Evolutionary conservation across 441 rosid species (phyloP).

Genomic region (Adansonia madagascariensis): DNA sequence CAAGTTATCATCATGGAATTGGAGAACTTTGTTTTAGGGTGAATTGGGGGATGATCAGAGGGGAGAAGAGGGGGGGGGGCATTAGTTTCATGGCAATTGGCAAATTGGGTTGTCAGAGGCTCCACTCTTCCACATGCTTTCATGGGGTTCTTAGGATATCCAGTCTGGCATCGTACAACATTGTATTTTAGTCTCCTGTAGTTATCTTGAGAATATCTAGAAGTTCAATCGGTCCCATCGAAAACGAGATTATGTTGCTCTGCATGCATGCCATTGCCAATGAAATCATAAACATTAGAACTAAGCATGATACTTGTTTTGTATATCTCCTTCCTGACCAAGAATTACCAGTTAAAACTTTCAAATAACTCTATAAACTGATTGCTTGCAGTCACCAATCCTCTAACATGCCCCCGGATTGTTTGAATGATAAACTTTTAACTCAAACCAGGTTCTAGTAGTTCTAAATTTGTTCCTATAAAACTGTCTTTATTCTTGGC

Average conservation of each 20-base stretch:
- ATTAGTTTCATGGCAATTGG: conserved; percentile 35
- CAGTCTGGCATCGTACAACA: conserved; percentile 49
- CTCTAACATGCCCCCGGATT: background rate
- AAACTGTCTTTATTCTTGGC: background rate
- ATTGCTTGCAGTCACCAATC: background rate
- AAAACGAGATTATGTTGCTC: background rate
- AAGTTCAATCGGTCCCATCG: background rate
- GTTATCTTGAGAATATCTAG: background rate
- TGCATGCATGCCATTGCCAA: background rate
- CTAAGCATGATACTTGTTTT: background rate
- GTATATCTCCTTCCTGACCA: background rate
- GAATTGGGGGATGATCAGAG: conserved; percentile 16
- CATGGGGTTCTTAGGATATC: conserved; percentile 42
- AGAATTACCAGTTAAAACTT: background rate
- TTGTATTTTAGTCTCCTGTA: conserved; percentile 25
- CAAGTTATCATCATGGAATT: conserved; percentile 30
- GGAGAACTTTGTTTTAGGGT: conserved; percentile 37
- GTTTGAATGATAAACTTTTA: background rate
- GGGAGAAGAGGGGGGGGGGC: background rate
- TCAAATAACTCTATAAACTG: background rate
- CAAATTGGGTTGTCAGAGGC: conserved; percentile 45
- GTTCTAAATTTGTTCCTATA: background rate
- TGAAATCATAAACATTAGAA: background rate
- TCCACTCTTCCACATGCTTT: conserved; percentile 49
- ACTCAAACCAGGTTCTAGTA: background rate